Conservation (phyloP, 805 yeast genomes). For the Saccharomyces kudriavzevii region DNA sequence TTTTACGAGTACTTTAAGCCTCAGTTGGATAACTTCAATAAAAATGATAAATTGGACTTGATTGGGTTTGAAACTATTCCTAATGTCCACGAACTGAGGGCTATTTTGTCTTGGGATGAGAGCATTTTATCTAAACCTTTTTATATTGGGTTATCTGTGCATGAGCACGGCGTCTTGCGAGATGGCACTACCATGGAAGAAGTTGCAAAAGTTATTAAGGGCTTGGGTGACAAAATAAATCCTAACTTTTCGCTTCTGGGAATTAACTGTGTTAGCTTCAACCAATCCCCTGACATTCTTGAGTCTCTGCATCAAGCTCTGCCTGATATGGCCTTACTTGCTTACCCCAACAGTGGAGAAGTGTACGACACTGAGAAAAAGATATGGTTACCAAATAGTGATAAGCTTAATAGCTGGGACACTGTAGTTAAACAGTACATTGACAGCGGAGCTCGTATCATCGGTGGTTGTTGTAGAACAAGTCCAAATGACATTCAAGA, state of each 20-base stretch:
- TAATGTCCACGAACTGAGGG: slow-evolving; percentile 45
- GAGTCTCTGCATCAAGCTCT: slow-evolving; percentile 12
- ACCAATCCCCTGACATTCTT: slow-evolving; percentile 36
- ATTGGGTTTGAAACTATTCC: slow-evolving; percentile 73
- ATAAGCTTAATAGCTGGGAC: slow-evolving; percentile 32
- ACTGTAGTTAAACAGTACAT: slow-evolving; percentile 36
- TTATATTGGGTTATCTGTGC: slow-evolving; percentile 38
- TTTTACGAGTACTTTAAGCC: slow-evolving; percentile 28
- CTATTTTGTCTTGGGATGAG: slow-evolving; percentile 36
- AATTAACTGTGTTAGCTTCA: slow-evolving; percentile 56
- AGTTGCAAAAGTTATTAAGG: slow-evolving; percentile 21
- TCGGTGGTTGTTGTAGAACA: slow-evolving; percentile 76
- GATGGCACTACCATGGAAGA: slow-evolving; percentile 42
- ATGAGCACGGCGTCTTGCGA: slow-evolving; percentile 33
- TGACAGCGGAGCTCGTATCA: slow-evolving; percentile 36
- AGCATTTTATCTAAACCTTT: slow-evolving; percentile 34
- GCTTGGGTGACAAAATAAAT: slow-evolving; percentile 13
- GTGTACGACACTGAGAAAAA: slow-evolving; percentile 43
- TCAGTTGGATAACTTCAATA: slow-evolving; percentile 44
- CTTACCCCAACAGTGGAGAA: slow-evolving; percentile 76
- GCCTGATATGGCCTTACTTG: slow-evolving; percentile 36
- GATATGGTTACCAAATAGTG: slow-evolving; percentile 33
- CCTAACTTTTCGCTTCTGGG: slow-evolving; percentile 46
- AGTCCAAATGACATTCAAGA: slow-evolving; percentile 38
- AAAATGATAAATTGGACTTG: slow-evolving; percentile 39